Conservation (phyloP, 2,329 filamentous ascomycete species). For the Arthrobotrys conoides region DNA sequence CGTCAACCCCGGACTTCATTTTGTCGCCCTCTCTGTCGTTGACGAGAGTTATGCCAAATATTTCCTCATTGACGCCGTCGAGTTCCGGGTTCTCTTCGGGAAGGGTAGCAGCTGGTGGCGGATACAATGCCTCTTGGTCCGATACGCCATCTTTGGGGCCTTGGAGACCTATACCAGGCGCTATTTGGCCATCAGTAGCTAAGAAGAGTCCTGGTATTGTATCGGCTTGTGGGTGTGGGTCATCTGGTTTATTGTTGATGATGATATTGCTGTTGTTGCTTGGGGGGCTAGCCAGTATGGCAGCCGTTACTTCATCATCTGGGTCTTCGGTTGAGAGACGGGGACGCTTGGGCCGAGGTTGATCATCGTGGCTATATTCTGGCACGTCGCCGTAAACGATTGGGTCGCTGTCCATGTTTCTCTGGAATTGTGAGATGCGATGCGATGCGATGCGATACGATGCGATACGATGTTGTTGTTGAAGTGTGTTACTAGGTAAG, state of each 20-base stretch:
- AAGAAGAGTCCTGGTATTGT: slow-evolving; percentile 51
- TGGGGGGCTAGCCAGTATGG: not conserved
- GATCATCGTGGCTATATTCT: slow-evolving; percentile 27
- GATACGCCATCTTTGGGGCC: not conserved
- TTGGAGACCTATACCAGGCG: not conserved
- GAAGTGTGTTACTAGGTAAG: too few species aligned
- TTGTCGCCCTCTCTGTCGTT: not conserved
- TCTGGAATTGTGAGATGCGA: not conserved
- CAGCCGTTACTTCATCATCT: not conserved
- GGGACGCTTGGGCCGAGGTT: slow-evolving; percentile 48
- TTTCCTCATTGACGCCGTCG: not conserved
- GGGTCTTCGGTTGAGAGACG: slow-evolving; percentile 42
- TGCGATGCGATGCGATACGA: too few species aligned
- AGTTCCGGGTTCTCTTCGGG: not conserved
- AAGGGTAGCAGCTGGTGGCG: not conserved
- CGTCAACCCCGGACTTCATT: not conserved
- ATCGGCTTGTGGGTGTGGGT: not conserved
- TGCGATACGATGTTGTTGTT: too few species aligned
- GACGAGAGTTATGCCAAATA: too few species aligned
- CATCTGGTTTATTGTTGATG: not conserved
- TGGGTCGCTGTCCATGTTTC: slow-evolving; percentile 49
- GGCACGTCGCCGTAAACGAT: slow-evolving; percentile 50
- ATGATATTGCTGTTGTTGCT: not conserved
- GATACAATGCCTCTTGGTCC: not conserved
- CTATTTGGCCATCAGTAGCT: slow-evolving; percentile 14